Evolutionary conservation across 805 yeast genomes (phyloP).

Genomic region (Hyphopichia homilentoma): DNA sequence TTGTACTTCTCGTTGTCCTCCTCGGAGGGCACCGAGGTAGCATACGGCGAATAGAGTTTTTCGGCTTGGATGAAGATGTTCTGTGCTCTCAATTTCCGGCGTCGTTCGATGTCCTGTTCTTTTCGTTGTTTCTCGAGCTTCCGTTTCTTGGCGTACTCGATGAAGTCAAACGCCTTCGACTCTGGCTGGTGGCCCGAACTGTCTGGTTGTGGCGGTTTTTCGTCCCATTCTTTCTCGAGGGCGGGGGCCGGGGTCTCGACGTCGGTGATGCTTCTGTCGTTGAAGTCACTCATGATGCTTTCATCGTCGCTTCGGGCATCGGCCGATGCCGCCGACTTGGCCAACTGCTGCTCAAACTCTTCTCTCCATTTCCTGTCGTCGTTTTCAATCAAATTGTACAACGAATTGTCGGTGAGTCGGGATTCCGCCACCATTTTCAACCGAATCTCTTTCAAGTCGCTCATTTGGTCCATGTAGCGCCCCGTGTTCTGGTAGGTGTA

Average conservation of each 20-base stretch:
- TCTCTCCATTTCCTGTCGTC: conserved; percentile 28
- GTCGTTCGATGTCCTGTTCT: conserved; percentile 16
- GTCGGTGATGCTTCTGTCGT: conserved; percentile 4
- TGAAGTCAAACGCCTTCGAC: conserved; percentile 45
- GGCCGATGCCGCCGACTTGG: conserved; percentile 11
- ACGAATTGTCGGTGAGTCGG: conserved; percentile 71
- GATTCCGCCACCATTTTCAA: conserved; percentile 78
- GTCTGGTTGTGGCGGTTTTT: background rate
- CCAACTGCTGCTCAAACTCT: conserved; percentile 24
- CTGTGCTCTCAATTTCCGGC: conserved; percentile 16
- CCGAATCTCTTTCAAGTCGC: conserved; percentile 69
- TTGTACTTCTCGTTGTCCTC: conserved; percentile 21
- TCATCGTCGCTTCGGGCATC: conserved; percentile 12
- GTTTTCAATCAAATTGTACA: conserved; percentile 53
- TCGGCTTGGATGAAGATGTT: conserved; percentile 39
- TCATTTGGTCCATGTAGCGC: conserved; percentile 53
- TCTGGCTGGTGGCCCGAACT: conserved; percentile 2
- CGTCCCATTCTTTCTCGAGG: background rate
- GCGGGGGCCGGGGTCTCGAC: conserved; percentile 7
- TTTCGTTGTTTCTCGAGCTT: conserved; percentile 29
- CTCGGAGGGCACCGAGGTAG: conserved; percentile 15
- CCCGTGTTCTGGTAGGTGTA: conserved; percentile 86
- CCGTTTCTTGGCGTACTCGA: conserved; percentile 52
- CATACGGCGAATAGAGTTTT: conserved; percentile 34
- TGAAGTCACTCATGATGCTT: conserved; percentile 18